Evolutionary conservation across 73 alveolate genomes (phyloP).

Genomic region (Uronychia setigera): DNA sequence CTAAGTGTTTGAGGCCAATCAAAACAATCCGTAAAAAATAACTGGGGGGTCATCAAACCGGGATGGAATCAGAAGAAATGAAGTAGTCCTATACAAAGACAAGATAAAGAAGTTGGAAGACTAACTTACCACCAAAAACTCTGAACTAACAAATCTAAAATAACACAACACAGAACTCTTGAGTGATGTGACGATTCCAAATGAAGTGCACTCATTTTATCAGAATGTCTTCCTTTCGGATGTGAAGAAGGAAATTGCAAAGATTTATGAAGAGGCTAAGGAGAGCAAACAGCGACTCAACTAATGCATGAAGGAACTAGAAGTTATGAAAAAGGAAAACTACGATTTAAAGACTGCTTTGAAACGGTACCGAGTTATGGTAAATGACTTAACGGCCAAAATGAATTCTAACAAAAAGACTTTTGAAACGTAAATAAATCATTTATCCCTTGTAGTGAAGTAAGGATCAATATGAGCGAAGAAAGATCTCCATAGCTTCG

Average conservation of each 20-base stretch:
- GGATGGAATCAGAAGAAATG: not conserved
- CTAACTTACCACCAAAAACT: not conserved
- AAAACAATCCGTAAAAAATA: too few species aligned
- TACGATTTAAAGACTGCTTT: not conserved
- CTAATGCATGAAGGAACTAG: not conserved
- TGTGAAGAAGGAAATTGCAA: not conserved
- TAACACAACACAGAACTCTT: not conserved
- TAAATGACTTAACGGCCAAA: not conserved
- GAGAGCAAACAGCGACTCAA: not conserved
- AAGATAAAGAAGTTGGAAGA: not conserved
- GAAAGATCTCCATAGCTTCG: not conserved
- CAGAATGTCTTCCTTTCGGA: not conserved
- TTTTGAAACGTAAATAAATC: not conserved
- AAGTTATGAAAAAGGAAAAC: not conserved
- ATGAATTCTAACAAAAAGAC: not conserved
- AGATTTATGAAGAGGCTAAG: not conserved
- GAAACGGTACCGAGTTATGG: not conserved
- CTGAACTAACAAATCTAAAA: not conserved
- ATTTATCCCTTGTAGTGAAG: too few species aligned
- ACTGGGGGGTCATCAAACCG: too few species aligned
- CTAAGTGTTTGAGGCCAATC: too few species aligned
- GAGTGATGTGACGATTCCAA: not conserved
- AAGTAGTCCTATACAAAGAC: not conserved
- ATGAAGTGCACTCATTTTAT: not conserved
- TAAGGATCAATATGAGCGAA: not conserved